Evolutionary conservation across 768 basidiomycete genomes (phyloP).

Genomic region (Xerocomus potaroensis): DNA sequence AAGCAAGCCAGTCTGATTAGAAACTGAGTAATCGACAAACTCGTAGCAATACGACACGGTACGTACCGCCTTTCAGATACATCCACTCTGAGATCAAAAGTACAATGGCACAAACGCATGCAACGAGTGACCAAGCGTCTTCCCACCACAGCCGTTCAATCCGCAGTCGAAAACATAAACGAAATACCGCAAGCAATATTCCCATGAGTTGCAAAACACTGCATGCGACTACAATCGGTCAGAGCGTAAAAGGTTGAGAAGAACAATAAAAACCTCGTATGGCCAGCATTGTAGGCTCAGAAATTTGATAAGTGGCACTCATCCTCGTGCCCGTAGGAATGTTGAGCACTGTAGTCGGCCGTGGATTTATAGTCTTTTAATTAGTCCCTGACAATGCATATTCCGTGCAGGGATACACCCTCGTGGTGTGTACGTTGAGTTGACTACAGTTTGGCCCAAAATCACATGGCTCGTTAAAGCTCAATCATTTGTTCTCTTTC

Average conservation of each 20-base stretch:
- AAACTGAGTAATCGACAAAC: not conserved
- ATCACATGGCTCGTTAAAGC: no score
- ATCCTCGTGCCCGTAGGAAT: conserved; percentile 1
- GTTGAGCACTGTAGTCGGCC: not conserved
- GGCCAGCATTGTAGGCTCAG: conserved; percentile 6
- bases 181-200: conserved; percentile 14
- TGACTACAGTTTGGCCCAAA: no score
- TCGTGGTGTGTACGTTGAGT: not conserved
- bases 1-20: conserved; percentile 3
- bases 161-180: conserved; percentile 14
- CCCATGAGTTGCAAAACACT: conserved; percentile 11
- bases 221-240: conserved; percentile 2
- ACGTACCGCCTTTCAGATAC: conserved; percentile 16
- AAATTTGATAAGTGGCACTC: conserved; percentile 7
- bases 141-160: conserved; percentile 23
- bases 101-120: conserved; percentile 2
- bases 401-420: not conserved
- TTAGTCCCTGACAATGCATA: not conserved
- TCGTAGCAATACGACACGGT: not conserved
- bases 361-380: conserved; percentile 6
- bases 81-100: conserved; percentile 11
- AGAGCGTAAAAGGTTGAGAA: not conserved
- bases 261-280: conserved; percentile 7
- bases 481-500: not conserved
- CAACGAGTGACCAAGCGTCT: conserved; percentile 16